Evolutionary conservation across 257 asterid species (phyloP), one percentile per base, ranked within the genome.

Genomic region (Osmanthus fragrans): DNA sequence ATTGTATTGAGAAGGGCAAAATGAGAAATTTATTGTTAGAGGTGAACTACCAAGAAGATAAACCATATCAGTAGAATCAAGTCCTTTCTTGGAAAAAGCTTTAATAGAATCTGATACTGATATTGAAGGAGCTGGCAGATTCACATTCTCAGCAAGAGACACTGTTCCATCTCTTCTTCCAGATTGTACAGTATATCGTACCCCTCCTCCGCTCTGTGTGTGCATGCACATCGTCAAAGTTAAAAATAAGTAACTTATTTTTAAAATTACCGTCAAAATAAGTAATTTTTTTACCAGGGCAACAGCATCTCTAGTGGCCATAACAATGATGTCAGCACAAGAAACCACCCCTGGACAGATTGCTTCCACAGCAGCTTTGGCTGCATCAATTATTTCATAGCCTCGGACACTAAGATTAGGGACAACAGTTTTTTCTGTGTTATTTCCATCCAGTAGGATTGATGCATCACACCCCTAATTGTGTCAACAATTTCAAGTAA

Each of bases 401-500:
- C 97, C 95, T 16, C 92, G 84, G 0, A 88, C 90, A 4, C 89
- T 84, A 33, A 71, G 77, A 79, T 89, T 88, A 0, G 91, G 88
- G 23, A 10, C 3, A 12, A 91, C 88, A 8, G 82, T n/a, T n/a
- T 82, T 77, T 86, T 90, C 94, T 8, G 56, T 80, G 21, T 42
- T 73, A 39, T 5, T 72, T 71, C 90, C 94, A 68, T 90, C 88
- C 37, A 90, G 77, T 40, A 90, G 80, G 78, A 90, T 77, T 33
- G 94, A 90, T 60, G 92, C 94, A 81, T 89, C 94, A 77, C 92
- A 89, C 12, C 94, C 92, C 91, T 86, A 25, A 60, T 54, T 54
- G 25, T n/a, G 49, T 66, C 15, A 66, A 18, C 27, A 79, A 5
- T 42, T 72, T 37, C 63, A 78, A 23, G 12, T 4, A 6, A 51